Evolutionary conservation across 148 eudicot species (phyloP), one percentile per base, ranked within the genome.

Genomic region (Nepenthes gracilis): DNA sequence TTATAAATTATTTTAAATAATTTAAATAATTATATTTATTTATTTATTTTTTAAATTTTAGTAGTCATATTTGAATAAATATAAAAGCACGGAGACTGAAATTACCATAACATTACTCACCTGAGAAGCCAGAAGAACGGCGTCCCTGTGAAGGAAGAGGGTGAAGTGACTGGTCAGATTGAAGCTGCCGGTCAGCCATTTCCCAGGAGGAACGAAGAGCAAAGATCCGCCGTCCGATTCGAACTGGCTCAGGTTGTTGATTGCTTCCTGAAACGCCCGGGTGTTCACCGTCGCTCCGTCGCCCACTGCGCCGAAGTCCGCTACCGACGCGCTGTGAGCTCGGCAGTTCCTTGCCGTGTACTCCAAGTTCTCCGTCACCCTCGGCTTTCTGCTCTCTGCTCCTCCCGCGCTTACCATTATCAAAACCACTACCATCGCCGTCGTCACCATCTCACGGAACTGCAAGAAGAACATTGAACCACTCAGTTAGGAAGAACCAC

Each of bases 101-200:
- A 23, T 23, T 23, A 23, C 23, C 23, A 23, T 23, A 23, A 23
- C 23, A 23, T 0, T 58, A 9, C 57, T 54, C 57, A 91, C 97
- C 97, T 83, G 96, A 59, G 97, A 80, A 66, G 90, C 98, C 68
- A 92, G 81, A 64, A 92, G 90, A 65, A 84, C 90, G 57, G 98
- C 98, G 77, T 88, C 96, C 52, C 69, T 75, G 35, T 92, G 80
- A 47, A 88, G 85, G 59, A 54, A 88, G 7, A 92, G 86, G 47
- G 98, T 92, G 71, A 92, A 92, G 64, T 84, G 96, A 64, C 90
- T 92, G 55, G 94, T 85, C 77, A 92, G 78, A 67, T 92, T 92
- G 71, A 92, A 92, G 69, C 96, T 92, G 9, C 94, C 90, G 15
- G 98, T 92, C 45, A 92, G 63, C 98, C 98, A 92, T 63, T 63